phyloP scores from a whole-genome alignment of 305 asterid species.

The Andrographis paniculata region DNA sequence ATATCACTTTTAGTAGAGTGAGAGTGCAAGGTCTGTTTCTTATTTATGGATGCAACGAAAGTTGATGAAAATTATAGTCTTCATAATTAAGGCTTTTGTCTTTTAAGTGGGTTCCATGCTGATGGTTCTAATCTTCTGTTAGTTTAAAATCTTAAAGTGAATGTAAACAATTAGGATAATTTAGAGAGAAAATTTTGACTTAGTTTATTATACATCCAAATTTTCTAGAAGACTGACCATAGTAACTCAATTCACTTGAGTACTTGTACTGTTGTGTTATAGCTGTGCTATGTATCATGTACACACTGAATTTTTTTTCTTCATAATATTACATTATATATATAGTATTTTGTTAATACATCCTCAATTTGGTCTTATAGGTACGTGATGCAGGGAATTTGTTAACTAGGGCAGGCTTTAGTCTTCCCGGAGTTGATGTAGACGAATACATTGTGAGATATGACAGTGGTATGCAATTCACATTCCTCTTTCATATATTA shows the following conservation, averaged over 20 bases:
- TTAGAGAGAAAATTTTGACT: background rate
- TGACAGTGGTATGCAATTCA: conserved; percentile 45
- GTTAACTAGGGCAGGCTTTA: conserved; percentile 88
- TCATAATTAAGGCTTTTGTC: background rate
- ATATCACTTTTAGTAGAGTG: background rate
- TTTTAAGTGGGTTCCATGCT: too few species aligned
- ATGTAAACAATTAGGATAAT: background rate
- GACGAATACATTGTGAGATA: conserved; percentile 85
- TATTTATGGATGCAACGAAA: background rate
- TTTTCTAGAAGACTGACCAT: too few species aligned
- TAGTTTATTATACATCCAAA: too few species aligned
- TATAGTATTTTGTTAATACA: conserved; percentile 1
- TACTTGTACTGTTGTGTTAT: too few species aligned
- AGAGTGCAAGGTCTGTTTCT: background rate
- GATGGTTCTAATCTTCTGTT: background rate
- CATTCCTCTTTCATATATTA: conserved; percentile 16
- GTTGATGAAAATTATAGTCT: background rate
- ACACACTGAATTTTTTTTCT: too few species aligned
- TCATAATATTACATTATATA: background rate
- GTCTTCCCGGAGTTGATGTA: conserved; percentile 94
- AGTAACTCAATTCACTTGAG: too few species aligned
- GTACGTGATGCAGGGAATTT: conserved; percentile 97
- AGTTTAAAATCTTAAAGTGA: too few species aligned
- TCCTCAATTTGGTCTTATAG: conserved; percentile 33
- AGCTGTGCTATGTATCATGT: too few species aligned